phyloP scores from a whole-genome alignment of 768 basidiomycete genomes.

The Cytidiella melzeri region DNA sequence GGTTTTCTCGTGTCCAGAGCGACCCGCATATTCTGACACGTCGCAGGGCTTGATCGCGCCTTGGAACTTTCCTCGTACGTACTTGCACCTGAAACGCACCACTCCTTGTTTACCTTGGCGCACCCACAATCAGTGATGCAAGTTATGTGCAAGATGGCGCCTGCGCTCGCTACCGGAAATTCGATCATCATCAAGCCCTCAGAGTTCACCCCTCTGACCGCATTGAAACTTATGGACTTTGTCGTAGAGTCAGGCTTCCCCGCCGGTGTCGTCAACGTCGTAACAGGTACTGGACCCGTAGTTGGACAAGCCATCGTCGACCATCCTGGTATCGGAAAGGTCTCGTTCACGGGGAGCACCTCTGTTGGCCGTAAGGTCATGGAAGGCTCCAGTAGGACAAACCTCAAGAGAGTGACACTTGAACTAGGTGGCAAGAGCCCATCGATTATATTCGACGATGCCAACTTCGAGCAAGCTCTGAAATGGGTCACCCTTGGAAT shows the following conservation, averaged over 20 bases:
- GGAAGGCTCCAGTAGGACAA: constrained; percentile 72
- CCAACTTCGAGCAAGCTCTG: constrained; percentile 53
- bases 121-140: constrained; percentile 53
- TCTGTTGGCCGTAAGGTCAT: constrained; percentile 73
- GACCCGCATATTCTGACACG: background rate
- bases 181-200: constrained; percentile 76
- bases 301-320: constrained; percentile 65
- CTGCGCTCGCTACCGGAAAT: constrained; percentile 77
- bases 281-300: constrained; percentile 65
- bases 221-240: constrained; percentile 44
- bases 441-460: constrained; percentile 67
- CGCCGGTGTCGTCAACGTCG: constrained; percentile 68
- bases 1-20: background rate
- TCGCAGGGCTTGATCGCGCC: constrained; percentile 42
- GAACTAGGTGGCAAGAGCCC: constrained; percentile 82
- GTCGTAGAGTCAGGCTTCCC: constrained; percentile 72
- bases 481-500: background rate
- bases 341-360: constrained; percentile 82
- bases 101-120: background rate
- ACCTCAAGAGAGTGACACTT: constrained; percentile 79
- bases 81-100: background rate
- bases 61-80: constrained; percentile 59
- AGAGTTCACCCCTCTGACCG: constrained; percentile 70
- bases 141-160: constrained; percentile 69
- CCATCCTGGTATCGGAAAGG: constrained; percentile 59